Evolutionary conservation across 2,329 filamentous ascomycete genomes (phyloP).

Genomic region (Colletotrichum echinochloae): DNA sequence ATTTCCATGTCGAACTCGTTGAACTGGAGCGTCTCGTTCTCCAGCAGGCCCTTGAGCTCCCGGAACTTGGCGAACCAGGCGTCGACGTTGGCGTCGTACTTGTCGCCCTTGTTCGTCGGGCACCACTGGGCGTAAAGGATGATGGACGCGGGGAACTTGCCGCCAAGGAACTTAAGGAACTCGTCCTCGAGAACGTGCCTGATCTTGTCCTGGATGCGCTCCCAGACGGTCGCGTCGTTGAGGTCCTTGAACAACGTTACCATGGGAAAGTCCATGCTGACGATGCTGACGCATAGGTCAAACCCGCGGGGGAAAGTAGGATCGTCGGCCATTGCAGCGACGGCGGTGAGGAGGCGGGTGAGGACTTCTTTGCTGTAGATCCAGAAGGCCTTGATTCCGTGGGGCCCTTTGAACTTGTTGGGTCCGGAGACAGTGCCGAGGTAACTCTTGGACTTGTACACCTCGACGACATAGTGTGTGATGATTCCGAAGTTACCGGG

Average conservation of each 20-base stretch:
- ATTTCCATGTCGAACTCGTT: constrained; percentile 55
- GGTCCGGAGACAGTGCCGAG: constrained; percentile 17
- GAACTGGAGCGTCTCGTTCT: constrained; percentile 47
- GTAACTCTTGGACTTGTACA: constrained; percentile 46
- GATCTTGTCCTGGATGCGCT: constrained; percentile 48
- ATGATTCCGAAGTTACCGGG: constrained; percentile 69
- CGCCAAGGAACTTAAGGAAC: constrained; percentile 51
- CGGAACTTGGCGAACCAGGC: constrained; percentile 53
- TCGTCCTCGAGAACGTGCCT: constrained; percentile 52
- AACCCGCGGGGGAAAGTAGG: constrained; percentile 58
- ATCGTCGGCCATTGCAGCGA: constrained; percentile 60
- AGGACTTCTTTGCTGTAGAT: constrained; percentile 54
- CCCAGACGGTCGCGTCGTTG: constrained; percentile 44
- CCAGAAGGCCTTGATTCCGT: constrained; percentile 57
- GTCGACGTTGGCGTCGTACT: constrained; percentile 48
- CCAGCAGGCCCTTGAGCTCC: constrained; percentile 42
- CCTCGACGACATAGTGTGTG: constrained; percentile 63
- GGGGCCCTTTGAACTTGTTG: constrained; percentile 49
- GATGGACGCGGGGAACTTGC: constrained; percentile 55
- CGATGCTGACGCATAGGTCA: constrained; percentile 60
- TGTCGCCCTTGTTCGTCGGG: constrained; percentile 52
- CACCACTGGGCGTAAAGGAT: constrained; percentile 63
- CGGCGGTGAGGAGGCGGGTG: constrained; percentile 52
- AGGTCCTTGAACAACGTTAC: constrained; percentile 52
- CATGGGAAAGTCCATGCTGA: constrained; percentile 55